These are phyloP conservation scores for Phylloporus arenicola DNA, from an alignment of 768 basidiomycete genomes.

Conservation along the genomic window DNA sequence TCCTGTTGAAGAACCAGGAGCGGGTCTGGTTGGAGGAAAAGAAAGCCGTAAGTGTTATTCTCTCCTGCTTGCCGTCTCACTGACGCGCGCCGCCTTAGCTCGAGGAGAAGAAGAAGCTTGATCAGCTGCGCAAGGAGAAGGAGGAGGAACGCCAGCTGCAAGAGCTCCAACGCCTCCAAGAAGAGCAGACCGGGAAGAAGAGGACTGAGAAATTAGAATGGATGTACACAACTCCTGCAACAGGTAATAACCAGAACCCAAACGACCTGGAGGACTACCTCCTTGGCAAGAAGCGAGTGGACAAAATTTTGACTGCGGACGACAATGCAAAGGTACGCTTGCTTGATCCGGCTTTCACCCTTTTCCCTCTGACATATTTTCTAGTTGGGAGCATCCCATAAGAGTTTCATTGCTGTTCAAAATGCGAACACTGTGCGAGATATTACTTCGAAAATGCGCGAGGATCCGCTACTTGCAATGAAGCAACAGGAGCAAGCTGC, in stretches of 20 bases:
- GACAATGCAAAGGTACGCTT: conserved; percentile 78
- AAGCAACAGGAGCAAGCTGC: conserved; percentile 97
- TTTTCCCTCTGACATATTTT: conserved; percentile 8
- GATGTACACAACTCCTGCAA: conserved; percentile 99
- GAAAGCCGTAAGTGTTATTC: conserved; percentile 64
- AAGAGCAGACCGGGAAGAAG: conserved; percentile 93
- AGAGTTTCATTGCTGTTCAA: conserved; percentile 90
- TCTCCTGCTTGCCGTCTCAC: neutral
- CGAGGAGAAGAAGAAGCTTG: conserved; percentile 97
- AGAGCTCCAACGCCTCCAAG: conserved; percentile 92
- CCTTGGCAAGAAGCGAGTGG: conserved; percentile 95
- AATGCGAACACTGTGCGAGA: conserved; percentile 90
- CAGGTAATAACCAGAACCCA: conserved; percentile 77
- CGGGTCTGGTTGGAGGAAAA: conserved; percentile 99
- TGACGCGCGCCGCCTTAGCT: conserved; percentile 47
- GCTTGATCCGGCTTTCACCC: neutral
- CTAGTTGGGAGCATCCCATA: conserved; percentile 80
- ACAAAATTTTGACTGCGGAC: conserved; percentile 88
- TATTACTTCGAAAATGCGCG: conserved; percentile 87
- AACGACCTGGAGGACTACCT: conserved; percentile 97
- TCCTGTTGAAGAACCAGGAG: conserved; percentile 97
- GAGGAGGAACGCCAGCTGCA: conserved; percentile 97
- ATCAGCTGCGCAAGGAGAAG: conserved; percentile 94
- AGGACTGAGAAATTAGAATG: conserved; percentile 92
- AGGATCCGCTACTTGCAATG: conserved; percentile 95